Percentiles rank a stretch among this genome's conserved stretches.
phyloP scores from a whole-genome alignment of 2,329 filamentous ascomycete genomes.

The Fusarium kyushuense region DNA sequence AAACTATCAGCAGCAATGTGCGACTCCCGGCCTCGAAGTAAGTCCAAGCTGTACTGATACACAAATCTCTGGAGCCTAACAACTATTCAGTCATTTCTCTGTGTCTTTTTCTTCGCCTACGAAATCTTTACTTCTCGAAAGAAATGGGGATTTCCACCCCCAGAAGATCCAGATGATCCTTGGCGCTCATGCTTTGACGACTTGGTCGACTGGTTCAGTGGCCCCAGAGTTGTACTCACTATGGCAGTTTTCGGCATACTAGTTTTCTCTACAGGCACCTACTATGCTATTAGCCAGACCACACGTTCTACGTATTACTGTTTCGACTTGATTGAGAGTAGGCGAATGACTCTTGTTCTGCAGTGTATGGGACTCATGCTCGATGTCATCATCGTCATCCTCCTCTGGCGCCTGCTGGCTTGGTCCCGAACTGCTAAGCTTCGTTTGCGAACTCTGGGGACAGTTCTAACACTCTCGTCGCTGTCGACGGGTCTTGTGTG shows the following conservation, averaged over 20 bases:
- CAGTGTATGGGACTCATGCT: slow-evolving; percentile 60
- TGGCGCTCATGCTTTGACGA: slow-evolving; percentile 64
- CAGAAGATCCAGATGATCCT: slow-evolving; percentile 59
- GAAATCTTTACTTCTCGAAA: slow-evolving; percentile 57
- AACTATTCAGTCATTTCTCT: slow-evolving; percentile 59
- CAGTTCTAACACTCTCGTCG: slow-evolving; percentile 57
- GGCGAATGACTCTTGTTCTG: slow-evolving; percentile 52
- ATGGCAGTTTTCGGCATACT: slow-evolving; percentile 54
- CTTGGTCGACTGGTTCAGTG: slow-evolving; percentile 60
- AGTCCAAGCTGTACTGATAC: slow-evolving; percentile 1
- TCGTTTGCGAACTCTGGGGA: slow-evolving; percentile 60
- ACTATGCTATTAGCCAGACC: slow-evolving; percentile 54
- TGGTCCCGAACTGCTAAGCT: slow-evolving; percentile 63
- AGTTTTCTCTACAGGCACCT: slow-evolving; percentile 59
- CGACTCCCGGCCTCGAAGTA: slow-evolving; percentile 63
- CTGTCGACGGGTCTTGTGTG: slow-evolving; percentile 55
- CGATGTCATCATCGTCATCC: slow-evolving; percentile 61
- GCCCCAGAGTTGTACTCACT: slow-evolving; percentile 54
- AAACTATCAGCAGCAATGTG: slow-evolving; percentile 63
- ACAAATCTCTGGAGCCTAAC: slow-evolving; percentile 9
- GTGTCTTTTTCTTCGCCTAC: slow-evolving; percentile 59
- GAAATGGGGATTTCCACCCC: slow-evolving; percentile 48
- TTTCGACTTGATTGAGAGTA: slow-evolving; percentile 57
- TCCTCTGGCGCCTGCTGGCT: slow-evolving; percentile 64
- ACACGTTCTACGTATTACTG: slow-evolving; percentile 65